Percentiles rank a stretch among this genome's conserved stretches.
Conservation (phyloP, 345 rosid species). For the Boechera divaricarpa region DNA sequence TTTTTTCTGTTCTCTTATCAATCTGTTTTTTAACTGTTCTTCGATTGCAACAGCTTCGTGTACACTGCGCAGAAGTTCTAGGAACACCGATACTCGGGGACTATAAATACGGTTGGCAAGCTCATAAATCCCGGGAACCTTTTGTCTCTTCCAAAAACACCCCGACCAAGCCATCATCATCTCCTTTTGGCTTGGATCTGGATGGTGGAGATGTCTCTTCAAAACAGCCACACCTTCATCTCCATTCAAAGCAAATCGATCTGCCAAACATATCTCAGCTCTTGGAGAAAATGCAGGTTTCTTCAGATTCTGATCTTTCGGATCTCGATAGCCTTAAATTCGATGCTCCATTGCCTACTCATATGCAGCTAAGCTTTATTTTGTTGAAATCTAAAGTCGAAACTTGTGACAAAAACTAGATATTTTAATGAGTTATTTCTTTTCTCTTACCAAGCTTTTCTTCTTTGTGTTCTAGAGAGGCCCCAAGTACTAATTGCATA, state of each 20-base stretch:
- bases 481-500: neutral
- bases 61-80: conserved; percentile 92
- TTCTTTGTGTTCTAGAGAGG: conserved; percentile 1
- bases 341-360: conserved; percentile 81
- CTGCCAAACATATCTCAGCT: conserved; percentile 75
- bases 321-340: conserved; percentile 58
- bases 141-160: conserved; percentile 31
- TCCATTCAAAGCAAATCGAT: conserved; percentile 78
- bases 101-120: conserved; percentile 90
- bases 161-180: conserved; percentile 31
- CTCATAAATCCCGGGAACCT: conserved; percentile 56
- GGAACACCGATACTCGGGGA: conserved; percentile 97
- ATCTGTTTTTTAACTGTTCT: conserved; percentile 17
- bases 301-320: conserved; percentile 56
- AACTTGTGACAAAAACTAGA: conserved; percentile 24
- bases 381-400: conserved; percentile 52
- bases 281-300: conserved; percentile 46
- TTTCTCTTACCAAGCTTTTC: neutral
- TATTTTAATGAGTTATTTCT: neutral
- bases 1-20: neutral
- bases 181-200: conserved; percentile 73
- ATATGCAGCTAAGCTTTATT: conserved; percentile 82
- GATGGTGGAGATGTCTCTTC: conserved; percentile 75
- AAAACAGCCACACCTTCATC: conserved; percentile 80
- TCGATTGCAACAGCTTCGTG: conserved; percentile 70